Base-by-base conservation (phyloP, 208 protist species). In the Wallacemonas collosoma region DNA sequence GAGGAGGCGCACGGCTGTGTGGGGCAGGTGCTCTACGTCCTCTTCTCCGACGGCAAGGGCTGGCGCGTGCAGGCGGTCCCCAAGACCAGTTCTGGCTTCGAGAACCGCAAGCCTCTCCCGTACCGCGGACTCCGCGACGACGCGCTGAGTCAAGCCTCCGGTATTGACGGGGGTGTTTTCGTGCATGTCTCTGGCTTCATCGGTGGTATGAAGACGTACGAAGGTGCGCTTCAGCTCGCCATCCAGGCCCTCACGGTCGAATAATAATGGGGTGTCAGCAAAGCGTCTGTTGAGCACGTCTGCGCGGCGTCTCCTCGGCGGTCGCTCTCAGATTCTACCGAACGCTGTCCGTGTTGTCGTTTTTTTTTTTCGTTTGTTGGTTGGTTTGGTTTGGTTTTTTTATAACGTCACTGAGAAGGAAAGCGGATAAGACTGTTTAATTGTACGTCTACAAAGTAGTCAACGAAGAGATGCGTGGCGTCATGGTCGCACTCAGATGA, bases 171-270 rank as follows among this genome's bases (percentile, higher is more conserved):
- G 12, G 85, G 95, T 69, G 81, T 98, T 5, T 99, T 99, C 71
- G 91, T 97, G 51, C 98, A 99, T 76, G 95, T 94, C 14, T 88
- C 85, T 35, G 98, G 98, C 40, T 99, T 99, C 71, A 98, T 99
- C 80, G 97, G 96, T 38, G 97, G 97, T 15, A 97, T 98, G 81
- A 89, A 89, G 57, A 98, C 90, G 2, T 95, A 92, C 72, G 97
- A 99, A 12, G 96, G 95, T 8, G 97, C 95, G 43, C 61, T 99
- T 58, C 62, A 79, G 44, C 95, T 99, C 68, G 97, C 98, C 38
- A 82, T 83, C 53, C 89, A 90, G 79, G 82, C 93, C 9, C 64
- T 98, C 38, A 78, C 75, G 1, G 38, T 43, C 45, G 35, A 51
- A 51, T 56, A 53, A 60, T 3, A 45, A 8, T 62, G n/a, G 9